phyloP scores from a whole-genome alignment of 78 protist genomes.

The Emiliania huxleyi region DNA sequence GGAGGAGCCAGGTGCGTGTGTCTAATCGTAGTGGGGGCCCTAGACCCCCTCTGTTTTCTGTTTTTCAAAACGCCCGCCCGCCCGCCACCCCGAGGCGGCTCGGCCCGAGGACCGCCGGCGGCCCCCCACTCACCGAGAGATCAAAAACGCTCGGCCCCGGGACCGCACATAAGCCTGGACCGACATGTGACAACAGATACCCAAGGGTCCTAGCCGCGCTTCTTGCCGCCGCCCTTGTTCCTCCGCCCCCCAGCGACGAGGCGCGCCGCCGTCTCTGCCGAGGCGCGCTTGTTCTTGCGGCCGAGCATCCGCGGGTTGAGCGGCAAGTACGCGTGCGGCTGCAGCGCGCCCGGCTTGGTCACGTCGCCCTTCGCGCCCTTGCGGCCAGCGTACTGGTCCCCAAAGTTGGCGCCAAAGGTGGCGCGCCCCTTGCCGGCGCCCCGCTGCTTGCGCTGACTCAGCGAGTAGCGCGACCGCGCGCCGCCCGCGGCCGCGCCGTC shows the following conservation, averaged over 20 bases:
- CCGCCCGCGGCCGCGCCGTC: background rate
- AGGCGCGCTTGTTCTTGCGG: background rate
- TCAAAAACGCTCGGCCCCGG: too few species aligned
- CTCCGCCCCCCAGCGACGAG: background rate
- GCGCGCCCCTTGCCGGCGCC: background rate
- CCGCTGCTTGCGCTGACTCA: background rate
- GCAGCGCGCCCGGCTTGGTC: too few species aligned
- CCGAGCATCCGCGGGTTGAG: slow-evolving; percentile 6
- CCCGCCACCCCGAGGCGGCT: too few species aligned
- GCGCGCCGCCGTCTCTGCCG: background rate
- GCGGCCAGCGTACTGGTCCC: background rate
- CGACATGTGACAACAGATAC: too few species aligned
- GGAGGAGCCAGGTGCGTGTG: too few species aligned
- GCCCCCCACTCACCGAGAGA: too few species aligned
- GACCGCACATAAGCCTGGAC: too few species aligned
- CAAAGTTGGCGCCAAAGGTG: slow-evolving; percentile 1
- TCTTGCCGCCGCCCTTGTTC: background rate
- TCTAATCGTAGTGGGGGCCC: too few species aligned
- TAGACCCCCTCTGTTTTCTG: too few species aligned
- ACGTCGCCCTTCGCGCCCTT: slow-evolving; percentile 7
- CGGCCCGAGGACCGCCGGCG: too few species aligned
- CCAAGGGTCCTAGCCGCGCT: too few species aligned
- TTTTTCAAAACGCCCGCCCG: too few species aligned
- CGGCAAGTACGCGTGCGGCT: slow-evolving; percentile 26
- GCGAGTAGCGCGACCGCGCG: background rate